These are phyloP conservation scores for Croton laevigatus DNA, from an alignment of 441 rosid genomes.

Conservation along the genomic window DNA sequence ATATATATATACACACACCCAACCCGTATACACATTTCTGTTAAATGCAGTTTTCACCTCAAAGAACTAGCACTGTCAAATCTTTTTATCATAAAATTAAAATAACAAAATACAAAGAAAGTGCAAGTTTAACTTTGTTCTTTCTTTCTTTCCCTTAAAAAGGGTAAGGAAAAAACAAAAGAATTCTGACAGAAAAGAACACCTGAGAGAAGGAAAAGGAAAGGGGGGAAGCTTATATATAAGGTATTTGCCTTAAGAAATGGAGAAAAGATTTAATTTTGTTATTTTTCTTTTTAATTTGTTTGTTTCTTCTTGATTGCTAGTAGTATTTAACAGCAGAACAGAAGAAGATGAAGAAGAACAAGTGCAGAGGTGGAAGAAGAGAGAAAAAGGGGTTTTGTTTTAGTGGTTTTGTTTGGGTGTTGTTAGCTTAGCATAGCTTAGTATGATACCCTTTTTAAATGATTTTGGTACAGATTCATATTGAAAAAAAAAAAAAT, in stretches of 20 bases:
- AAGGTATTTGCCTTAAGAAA: slow-evolving; percentile 8
- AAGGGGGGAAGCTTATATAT: not conserved
- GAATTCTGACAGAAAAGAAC: slow-evolving; percentile 28
- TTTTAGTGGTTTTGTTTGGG: too few species aligned
- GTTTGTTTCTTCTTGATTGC: not conserved
- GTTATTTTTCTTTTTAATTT: not conserved
- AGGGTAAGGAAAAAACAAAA: slow-evolving; percentile 19
- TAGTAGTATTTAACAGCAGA: not conserved
- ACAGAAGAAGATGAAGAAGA: too few species aligned
- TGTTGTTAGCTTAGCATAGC: not conserved
- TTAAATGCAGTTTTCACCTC: slow-evolving; percentile 10
- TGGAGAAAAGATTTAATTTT: not conserved
- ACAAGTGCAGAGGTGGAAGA: not conserved
- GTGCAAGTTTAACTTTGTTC: not conserved
- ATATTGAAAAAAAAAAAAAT: not conserved
- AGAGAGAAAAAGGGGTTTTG: not conserved
- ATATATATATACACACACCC: too few species aligned
- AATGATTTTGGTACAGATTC: slow-evolving; percentile 15
- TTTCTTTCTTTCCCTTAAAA: not conserved
- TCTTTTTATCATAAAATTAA: not conserved
- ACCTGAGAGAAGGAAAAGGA: slow-evolving; percentile 9
- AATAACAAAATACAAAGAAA: not conserved
- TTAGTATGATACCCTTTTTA: slow-evolving; percentile 18
- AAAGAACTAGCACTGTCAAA: slow-evolving; percentile 10
- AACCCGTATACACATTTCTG: not conserved